Conservation (phyloP, 2,329 filamentous ascomycete species). For the Emergomyces orientalis region DNA sequence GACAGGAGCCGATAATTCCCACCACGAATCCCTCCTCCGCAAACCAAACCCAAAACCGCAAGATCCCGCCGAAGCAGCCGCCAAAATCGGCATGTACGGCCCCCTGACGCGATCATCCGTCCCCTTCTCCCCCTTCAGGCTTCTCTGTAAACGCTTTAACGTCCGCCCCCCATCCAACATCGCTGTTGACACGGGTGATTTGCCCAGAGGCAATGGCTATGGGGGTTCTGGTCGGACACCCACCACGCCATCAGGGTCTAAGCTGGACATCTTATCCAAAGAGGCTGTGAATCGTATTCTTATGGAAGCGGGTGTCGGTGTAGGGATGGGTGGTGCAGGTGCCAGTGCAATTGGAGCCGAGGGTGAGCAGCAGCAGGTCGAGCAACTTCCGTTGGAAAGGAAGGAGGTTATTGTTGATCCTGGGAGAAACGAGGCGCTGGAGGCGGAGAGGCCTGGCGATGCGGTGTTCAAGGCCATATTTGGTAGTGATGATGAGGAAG, state of each 20-base stretch:
- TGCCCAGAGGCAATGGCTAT: slow-evolving; percentile 24
- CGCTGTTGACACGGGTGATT: slow-evolving; percentile 43
- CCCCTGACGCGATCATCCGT: slow-evolving; percentile 64
- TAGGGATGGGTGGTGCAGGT: slow-evolving; percentile 12
- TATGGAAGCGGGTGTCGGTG: slow-evolving; percentile 36
- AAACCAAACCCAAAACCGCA: slow-evolving; percentile 48
- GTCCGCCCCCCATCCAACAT: slow-evolving; percentile 67
- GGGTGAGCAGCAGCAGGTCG: slow-evolving; percentile 7
- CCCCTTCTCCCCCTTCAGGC: slow-evolving; percentile 67
- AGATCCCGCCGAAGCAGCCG: slow-evolving; percentile 77
- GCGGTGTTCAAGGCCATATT: slow-evolving; percentile 89
- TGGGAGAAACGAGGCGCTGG: slow-evolving; percentile 68
- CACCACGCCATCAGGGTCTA: slow-evolving; percentile 24
- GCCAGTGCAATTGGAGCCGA: slow-evolving; percentile 9
- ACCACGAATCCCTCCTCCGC: slow-evolving; percentile 34
- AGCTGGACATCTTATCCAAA: slow-evolving; percentile 44
- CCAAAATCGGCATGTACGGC: slow-evolving; percentile 86
- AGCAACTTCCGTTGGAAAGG: slow-evolving; percentile 10
- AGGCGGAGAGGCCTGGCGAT: slow-evolving; percentile 63
- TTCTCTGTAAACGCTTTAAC: slow-evolving; percentile 93
- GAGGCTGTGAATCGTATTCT: slow-evolving; percentile 48
- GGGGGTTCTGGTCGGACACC: slow-evolving; percentile 21
- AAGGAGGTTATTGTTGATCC: slow-evolving; percentile 48
- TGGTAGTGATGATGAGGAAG: slow-evolving; percentile 73
- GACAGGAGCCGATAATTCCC: slow-evolving; percentile 24